Evolutionary conservation across 495 filamentous ascomycete genomes (phyloP), one percentile per base, ranked within the genome.

Genomic region (Hypoxylon rickii): DNA sequence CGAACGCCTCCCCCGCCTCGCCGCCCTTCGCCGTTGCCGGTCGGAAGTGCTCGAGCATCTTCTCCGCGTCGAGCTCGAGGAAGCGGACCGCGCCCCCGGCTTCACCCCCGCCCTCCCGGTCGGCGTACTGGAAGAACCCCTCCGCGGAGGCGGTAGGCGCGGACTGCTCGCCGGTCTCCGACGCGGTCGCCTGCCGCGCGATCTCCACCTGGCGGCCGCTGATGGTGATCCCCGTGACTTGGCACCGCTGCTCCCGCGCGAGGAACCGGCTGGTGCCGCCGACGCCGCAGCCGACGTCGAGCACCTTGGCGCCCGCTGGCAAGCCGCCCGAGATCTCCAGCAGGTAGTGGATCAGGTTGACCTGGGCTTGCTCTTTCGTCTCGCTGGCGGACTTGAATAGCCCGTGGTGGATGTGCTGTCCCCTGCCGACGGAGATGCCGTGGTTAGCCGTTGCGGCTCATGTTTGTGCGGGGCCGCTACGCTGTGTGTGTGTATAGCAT

Each of bases 321-420:
- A 82, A 48, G 4, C 50, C 45, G 4, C 50, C 45, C 8, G 77
- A 76, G 41, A 72, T 73, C 42, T 78, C 66, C 2, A 83, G 73
- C 5, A 84, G 71, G 12, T 79, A 73, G 12, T 71, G 67, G 59
- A 77, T 79, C 20, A 82, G 69, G 58, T 79, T 76, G 36, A 79
- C 40, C 57, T 81, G 78, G 7, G 77, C 73, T 18, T 72, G 72
- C 58, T 83, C 79, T 60, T 83, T 82, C 41, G 69, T 72, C 32
- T 71, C 68, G 16, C 66, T 71, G 31, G 79, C 68, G 8, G 63
- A 58, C 21, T 46, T 61, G 73, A 77, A 79, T 60, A 77, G 75
- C 21, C 81, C 81, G 56, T 84, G 81, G 54, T 84, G 81, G 59
- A 84, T 83, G 60, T 84, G 81, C 51, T 84, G 80, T 29, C 81